These are phyloP conservation scores for Solanum verrucosum DNA, from an alignment of 257 asterid species.

Conservation along the genomic window DNA sequence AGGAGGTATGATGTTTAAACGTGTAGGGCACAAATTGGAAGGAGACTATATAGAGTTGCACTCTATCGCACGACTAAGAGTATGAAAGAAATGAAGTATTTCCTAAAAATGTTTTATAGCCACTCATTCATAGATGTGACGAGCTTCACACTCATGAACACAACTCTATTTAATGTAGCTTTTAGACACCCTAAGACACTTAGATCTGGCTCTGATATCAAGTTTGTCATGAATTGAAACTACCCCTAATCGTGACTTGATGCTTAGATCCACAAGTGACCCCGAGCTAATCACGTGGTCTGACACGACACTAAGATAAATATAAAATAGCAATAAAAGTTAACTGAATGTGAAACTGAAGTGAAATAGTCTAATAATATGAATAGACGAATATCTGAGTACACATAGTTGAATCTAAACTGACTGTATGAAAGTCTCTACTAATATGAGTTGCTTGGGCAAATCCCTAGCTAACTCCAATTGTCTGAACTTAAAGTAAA, in stretches of 20 bases:
- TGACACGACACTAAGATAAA: not conserved
- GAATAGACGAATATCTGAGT: not conserved
- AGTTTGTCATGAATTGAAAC: not conserved
- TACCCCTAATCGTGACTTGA: not conserved
- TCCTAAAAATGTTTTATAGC: too few species aligned
- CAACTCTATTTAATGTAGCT: too few species aligned
- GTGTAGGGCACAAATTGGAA: not conserved
- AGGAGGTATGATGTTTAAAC: not conserved
- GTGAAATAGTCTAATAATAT: not conserved
- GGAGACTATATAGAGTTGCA: not conserved
- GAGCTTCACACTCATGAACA: not conserved
- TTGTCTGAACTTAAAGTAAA: not conserved
- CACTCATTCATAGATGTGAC: not conserved
- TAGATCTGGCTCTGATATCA: not conserved
- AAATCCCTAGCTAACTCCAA: not conserved
- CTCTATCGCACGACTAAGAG: too few species aligned
- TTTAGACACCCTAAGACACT: not conserved
- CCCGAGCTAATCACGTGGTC: not conserved
- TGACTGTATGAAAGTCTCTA: not conserved
- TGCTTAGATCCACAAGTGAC: not conserved
- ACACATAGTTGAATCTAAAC: not conserved
- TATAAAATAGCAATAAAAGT: not conserved
- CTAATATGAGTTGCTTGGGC: not conserved
- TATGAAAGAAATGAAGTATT: not conserved
- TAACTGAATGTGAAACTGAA: not conserved